Conservation (phyloP, 2,329 filamentous ascomycete species). For the Madurella mycetomatis region DNA sequence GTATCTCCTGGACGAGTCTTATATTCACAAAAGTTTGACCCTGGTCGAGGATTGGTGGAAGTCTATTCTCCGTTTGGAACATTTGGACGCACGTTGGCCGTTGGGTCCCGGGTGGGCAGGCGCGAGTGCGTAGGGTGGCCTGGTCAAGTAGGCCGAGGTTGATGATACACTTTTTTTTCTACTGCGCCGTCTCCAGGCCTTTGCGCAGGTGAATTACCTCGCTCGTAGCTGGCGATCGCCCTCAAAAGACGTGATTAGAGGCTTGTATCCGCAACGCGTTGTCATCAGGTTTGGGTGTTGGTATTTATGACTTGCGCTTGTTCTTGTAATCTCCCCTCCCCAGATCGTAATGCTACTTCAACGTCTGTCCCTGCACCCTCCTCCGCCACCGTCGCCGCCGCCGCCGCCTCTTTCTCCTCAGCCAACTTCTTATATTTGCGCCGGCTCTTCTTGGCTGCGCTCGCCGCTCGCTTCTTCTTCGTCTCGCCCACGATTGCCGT, state of each 20-base stretch:
- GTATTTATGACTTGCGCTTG: neutral
- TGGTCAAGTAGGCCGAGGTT: conserved; percentile 50
- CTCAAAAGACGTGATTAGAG: conserved; percentile 4
- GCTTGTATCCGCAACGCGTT: neutral
- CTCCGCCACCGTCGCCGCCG: conserved; percentile 7
- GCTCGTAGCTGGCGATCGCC: conserved; percentile 25
- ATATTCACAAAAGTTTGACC: conserved; percentile 55
- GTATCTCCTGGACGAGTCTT: conserved; percentile 47
- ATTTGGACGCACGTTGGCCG: conserved; percentile 44
- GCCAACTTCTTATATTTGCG: conserved; percentile 69
- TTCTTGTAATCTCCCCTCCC: neutral
- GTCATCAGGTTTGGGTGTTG: neutral
- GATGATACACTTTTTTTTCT: conserved; percentile 51
- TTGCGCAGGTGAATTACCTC: conserved; percentile 28
- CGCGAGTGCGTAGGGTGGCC: conserved; percentile 45
- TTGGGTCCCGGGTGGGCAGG: conserved; percentile 48
- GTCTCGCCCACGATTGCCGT: conserved; percentile 58
- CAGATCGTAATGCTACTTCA: neutral
- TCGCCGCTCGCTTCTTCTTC: conserved; percentile 66
- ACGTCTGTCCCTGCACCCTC: conserved; percentile 6
- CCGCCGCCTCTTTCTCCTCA: conserved; percentile 37
- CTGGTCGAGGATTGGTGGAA: conserved; percentile 50
- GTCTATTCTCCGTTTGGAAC: conserved; percentile 42
- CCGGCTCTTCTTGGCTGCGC: conserved; percentile 73
- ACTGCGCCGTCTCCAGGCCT: conserved; percentile 26